Conservation (phyloP, 176 grass and related monocot species). For the Carex parvula region DNA sequence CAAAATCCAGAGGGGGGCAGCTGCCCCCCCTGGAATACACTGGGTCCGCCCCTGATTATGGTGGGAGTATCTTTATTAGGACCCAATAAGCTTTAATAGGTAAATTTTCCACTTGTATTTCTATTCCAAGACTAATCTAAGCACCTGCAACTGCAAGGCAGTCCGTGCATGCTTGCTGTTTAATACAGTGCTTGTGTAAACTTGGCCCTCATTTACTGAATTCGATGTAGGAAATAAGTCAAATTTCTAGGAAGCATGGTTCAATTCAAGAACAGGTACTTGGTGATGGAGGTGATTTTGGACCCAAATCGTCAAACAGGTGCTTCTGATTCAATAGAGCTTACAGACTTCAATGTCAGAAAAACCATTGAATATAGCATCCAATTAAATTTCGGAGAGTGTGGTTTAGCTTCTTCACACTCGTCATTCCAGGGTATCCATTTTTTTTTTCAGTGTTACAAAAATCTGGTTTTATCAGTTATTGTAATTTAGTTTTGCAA, state of each 20-base stretch:
- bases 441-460: background rate
- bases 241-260: slow-evolving; percentile 38
- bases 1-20: too few relatives aligned
- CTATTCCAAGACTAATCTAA: background rate
- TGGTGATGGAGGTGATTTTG: slow-evolving; percentile 76
- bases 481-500: background rate
- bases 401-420: slow-evolving; percentile 54
- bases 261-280: slow-evolving; percentile 88
- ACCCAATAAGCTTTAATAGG: too few relatives aligned
- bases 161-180: background rate
- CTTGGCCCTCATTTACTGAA: background rate
- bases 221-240: background rate
- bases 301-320: slow-evolving; percentile 32
- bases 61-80: too few relatives aligned
- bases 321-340: slow-evolving; percentile 38
- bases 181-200: background rate
- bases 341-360: slow-evolving; percentile 48
- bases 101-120: too few relatives aligned
- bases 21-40: too few relatives aligned
- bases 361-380: slow-evolving; percentile 75
- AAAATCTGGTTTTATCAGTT: background rate
- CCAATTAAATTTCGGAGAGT: slow-evolving; percentile 83
- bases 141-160: too few relatives aligned
- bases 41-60: too few relatives aligned
- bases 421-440: slow-evolving; percentile 63